Conservation (phyloP, 441 rosid genomes). For the Gossypium aridum region DNA sequence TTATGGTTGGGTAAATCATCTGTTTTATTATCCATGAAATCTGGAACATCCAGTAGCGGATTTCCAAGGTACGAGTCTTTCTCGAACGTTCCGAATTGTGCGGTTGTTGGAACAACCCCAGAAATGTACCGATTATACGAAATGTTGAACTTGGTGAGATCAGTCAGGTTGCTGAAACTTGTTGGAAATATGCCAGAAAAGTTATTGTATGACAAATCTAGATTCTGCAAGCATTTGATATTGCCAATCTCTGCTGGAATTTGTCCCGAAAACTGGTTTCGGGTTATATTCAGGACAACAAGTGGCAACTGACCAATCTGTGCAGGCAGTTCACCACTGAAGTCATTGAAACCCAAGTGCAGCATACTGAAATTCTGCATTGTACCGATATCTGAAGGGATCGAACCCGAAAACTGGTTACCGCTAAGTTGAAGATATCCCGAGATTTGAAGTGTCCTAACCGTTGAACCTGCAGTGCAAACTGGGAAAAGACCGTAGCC, state of each 20-base stretch:
- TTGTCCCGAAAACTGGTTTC: slow-evolving; percentile 51
- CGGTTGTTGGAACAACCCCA: slow-evolving; percentile 57
- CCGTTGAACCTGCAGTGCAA: slow-evolving; percentile 34
- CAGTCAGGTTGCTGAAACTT: slow-evolving; percentile 46
- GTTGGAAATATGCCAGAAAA: slow-evolving; percentile 60
- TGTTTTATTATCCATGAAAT: slow-evolving; percentile 25
- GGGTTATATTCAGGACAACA: slow-evolving; percentile 61
- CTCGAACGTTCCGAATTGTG: slow-evolving; percentile 76
- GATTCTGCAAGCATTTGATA: slow-evolving; percentile 62
- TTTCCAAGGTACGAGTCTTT: slow-evolving; percentile 64
- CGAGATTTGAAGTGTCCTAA: slow-evolving; percentile 37
- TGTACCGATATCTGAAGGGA: slow-evolving; percentile 55
- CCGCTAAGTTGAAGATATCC: slow-evolving; percentile 80
- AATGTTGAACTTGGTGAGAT: slow-evolving; percentile 72
- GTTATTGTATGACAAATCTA: slow-evolving; percentile 73
- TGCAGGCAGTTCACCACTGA: slow-evolving; percentile 49
- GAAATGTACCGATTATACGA: slow-evolving; percentile 68
- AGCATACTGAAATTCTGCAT: slow-evolving; percentile 60
- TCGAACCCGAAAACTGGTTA: slow-evolving; percentile 53
- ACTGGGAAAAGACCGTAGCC: slow-evolving; percentile 63
- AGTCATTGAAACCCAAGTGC: slow-evolving; percentile 58
- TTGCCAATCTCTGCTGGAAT: slow-evolving; percentile 60
- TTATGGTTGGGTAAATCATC: neutral
- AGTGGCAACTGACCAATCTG: slow-evolving; percentile 63
- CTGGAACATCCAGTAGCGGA: slow-evolving; percentile 53